Base-by-base conservation (phyloP, 2,329 filamentous ascomycete species). In the Venturia nashicola region DNA sequence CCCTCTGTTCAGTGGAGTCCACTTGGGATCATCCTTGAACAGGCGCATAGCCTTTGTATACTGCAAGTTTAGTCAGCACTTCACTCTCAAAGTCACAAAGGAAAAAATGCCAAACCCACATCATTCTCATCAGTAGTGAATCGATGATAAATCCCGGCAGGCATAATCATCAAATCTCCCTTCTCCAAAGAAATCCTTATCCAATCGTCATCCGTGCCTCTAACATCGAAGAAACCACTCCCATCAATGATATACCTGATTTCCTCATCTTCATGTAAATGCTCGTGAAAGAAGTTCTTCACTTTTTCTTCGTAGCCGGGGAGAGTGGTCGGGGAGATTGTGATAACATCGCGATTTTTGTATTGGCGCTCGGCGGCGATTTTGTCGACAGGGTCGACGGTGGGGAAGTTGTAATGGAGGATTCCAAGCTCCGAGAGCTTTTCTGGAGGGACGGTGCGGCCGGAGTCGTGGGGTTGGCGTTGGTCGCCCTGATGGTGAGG, bases 1-100 rank as follows among this genome's bases (percentile, higher is more conserved):
- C 7, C 83, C 85, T 64, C 94, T 85, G 78, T 96, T 96, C 68
- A 99, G 76, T 16, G 94, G 89, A 43, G 91, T 97, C 94, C 94
- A 99, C 78, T 97, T 97, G 42, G 94, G 94, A 77, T 97, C 92
- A 68, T 97, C 94, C 79, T 97, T 92, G 83, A 97, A 99, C 61
- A 99, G 81, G 65, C 94, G 84, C 90, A 97, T 93, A 16, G 94
- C 94, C 73, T 95, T 90, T 68, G 96, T 90, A 72, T 93, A 97
- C 92, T 97, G 69, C 59, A 62, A 34, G 36, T 32, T 16, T 4
- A 3, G 27, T 61, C 42, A 61, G 46, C 36, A 6, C 36, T 39
- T 23, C 66, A 48, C 63, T 72, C 59, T 20, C 14, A 59, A 32
- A 2, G 7, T 23, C 36, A n/a, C 8, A 12, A 27, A 27, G 27